Base-by-base conservation (phyloP, 1,284 basidiomycete species). In the Exobasidium cylindrosporum region DNA sequence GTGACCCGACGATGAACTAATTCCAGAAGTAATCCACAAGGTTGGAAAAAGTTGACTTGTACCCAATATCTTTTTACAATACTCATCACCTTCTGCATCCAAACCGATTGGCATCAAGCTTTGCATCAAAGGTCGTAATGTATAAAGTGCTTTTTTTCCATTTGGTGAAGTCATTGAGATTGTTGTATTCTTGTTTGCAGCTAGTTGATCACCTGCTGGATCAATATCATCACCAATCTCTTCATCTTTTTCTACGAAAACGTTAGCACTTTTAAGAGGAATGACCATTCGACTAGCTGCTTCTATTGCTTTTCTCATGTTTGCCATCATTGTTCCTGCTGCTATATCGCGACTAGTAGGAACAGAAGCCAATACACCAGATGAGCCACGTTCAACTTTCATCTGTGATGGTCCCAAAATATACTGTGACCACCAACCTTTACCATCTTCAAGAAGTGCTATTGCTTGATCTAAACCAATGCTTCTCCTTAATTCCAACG, bases 401-500 rank as follows among this genome's bases (percentile, higher is more conserved):
- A 50, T 6, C 5, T 50, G 47, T 4, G 47, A 21, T 13, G 26
- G n/a, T 24, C 26, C 47, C 13, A 50, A 14, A 2, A 13, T 21
- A 28, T 24, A 50, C 26, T 50, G 47, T 24, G 47, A 50, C 47
- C 47, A 50, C 47, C 47, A 50, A 24, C 47, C 47, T 28, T 50
- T 50, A 14, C 47, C 47, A 13, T 88, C 84, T 1, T 79, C 80
- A 2, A 95, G 73, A 63, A 92, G 83, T 56, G 91, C 90, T 56
- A 87, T 84, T 0, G 88, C 90, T 72, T 90, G 92, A 46, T 89
- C 88, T 1, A 84, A 74, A 2, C 84, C 85, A 83, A 91, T 90
- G 0, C 91, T 90, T 44, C 93, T 83, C 83, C 92, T 86, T 70
- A 97, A 89, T 75, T 96, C 92, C 57, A 86, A 85, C 0, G 88